phyloP scores from a whole-genome alignment of 352 stramenopile species.

The Globisporangium paroecandrum region DNA sequence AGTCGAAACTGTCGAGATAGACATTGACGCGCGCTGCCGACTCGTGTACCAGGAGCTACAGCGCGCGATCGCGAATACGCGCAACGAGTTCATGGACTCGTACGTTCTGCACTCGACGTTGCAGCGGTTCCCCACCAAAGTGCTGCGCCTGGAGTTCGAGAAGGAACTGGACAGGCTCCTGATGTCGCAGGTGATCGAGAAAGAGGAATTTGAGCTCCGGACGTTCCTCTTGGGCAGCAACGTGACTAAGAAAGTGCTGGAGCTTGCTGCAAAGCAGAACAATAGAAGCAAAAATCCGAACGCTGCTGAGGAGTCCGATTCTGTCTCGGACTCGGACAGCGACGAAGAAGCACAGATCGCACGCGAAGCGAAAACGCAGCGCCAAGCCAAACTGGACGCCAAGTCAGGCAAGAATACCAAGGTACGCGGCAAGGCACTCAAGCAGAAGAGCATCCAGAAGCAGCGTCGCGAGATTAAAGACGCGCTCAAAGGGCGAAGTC shows the following conservation, averaged over 20 bases:
- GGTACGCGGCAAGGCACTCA: conserved; percentile 46
- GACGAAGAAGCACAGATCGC: conserved; percentile 70
- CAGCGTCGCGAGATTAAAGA: conserved; percentile 79
- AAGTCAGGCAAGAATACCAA: conserved; percentile 32
- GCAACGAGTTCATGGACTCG: conserved; percentile 90
- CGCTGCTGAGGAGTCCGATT: conserved; percentile 17
- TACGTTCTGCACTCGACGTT: conserved; percentile 83
- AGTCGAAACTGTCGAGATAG: conserved; percentile 54
- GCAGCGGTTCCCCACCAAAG: conserved; percentile 89
- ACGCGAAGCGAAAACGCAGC: conserved; percentile 36
- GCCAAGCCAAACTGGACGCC: conserved; percentile 28
- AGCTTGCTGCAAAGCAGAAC: not conserved
- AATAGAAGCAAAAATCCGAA: not conserved
- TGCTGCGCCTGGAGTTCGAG: conserved; percentile 88
- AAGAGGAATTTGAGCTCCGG: conserved; percentile 56
- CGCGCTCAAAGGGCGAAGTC: conserved; percentile 45
- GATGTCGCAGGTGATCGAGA: conserved; percentile 77
- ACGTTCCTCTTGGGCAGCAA: conserved; percentile 35
- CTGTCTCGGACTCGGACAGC: conserved; percentile 61
- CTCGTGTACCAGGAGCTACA: conserved; percentile 90
- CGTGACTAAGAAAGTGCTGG: conserved; percentile 14
- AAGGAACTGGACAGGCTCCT: conserved; percentile 90
- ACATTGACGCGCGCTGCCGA: conserved; percentile 85
- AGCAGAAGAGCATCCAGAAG: conserved; percentile 62
- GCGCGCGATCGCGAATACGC: conserved; percentile 74